Conservation (phyloP, 2,329 filamentous ascomycete species). For the Ophiostoma montium region DNA sequence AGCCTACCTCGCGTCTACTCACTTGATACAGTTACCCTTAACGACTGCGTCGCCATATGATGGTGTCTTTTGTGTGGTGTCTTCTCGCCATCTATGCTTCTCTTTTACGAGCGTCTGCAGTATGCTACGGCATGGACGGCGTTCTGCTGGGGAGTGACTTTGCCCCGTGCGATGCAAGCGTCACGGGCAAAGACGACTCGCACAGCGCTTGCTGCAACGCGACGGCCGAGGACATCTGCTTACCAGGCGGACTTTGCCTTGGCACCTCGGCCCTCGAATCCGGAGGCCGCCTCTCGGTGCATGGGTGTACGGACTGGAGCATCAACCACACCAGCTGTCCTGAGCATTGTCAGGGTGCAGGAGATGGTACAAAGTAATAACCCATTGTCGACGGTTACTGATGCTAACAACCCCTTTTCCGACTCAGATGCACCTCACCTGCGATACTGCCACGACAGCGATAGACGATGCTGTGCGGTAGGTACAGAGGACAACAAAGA, state of each 20-base stretch:
- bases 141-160: neutral
- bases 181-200: neutral
- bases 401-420: neutral
- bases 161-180: neutral
- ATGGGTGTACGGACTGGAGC: slow-evolving; percentile 14
- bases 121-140: neutral
- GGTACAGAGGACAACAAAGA: slow-evolving; percentile 9
- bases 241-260: no score
- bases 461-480: neutral
- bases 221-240: no score
- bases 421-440: neutral
- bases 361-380: neutral
- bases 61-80: neutral
- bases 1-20: no score
- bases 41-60: neutral
- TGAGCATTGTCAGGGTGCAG: slow-evolving; percentile 10
- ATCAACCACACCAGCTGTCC: slow-evolving; percentile 15
- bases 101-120: neutral
- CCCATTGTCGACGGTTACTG: no score
- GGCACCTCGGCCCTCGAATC: neutral
- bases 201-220: neutral
- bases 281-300: slow-evolving; percentile 13
- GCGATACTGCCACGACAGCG: slow-evolving; percentile 2
- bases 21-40: no score
- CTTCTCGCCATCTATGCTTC: neutral